Base-by-base conservation (phyloP, 2,329 filamentous ascomycete genomes). In the Botrytis cinerea region DNA sequence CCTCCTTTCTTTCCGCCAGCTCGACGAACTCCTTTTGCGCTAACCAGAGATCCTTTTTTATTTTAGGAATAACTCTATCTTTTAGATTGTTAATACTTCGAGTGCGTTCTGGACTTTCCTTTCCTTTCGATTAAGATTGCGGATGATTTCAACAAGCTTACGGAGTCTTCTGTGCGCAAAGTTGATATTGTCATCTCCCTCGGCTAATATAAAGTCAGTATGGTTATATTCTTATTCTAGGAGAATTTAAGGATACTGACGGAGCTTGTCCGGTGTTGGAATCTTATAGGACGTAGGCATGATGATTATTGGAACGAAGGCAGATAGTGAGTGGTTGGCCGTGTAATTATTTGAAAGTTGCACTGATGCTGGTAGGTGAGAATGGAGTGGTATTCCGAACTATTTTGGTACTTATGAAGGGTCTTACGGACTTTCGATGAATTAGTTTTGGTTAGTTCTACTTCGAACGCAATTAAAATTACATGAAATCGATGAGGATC, bases 101-200 rank as follows among this genome's bases (percentile, higher is more conserved):
- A 3, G 48, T 9, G 10, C 54, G 54, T 3, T 28, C n/a, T 16
- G 16, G 16, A 54, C 7, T 54, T 16, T 12, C 1, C 51, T 54
- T 16, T 4, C 1, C 51, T 16, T 54, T 28, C 2, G 51, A 14
- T 7, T 7, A 28, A 54, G 51, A 5, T 28, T 20, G 16, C 28
- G 16, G 54, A 32, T 18, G 28, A 16, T 20, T 20, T 8, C 1
- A 20, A 35, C n/a, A 20, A 59, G 54, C 8, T 10, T 10, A 0
- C 4, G 0, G 8, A 59, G 28, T 22, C 16, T 32, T 32, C 3
- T 0, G n/a, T n/a, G 1, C 6, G 0, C 2, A 28, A 10, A n/a
- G 12, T 61, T 12, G 60, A 43, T 7, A 14, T 16, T 1, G 6
- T 22, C 10, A n/a, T 16, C 22, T 25, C 25, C 10, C 10, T n/a